Percentiles rank a stretch among this genome's conserved stretches.
Evolutionary conservation across 306 rosid genomes (phyloP).

Genomic region (Lathyrus oleraceus): DNA sequence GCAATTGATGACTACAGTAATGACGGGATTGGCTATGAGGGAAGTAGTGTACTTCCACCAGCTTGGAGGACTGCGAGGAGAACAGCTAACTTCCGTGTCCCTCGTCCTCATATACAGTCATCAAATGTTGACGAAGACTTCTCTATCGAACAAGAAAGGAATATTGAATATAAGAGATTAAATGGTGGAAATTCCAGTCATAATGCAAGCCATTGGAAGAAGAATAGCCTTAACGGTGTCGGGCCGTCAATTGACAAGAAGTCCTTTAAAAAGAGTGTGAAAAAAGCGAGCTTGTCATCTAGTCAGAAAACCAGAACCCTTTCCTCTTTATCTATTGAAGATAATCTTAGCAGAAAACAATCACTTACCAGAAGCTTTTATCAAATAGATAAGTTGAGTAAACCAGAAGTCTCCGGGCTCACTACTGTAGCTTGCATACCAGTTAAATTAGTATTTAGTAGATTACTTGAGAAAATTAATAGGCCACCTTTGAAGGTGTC

Average conservation of each 20-base stretch:
- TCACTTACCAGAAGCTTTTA: conserved; percentile 49
- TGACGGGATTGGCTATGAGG: conserved; percentile 61
- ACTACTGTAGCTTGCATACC: conserved; percentile 98
- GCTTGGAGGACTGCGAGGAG: conserved; percentile 99
- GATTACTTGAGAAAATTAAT: conserved; percentile 98
- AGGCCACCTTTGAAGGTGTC: conserved; percentile 84
- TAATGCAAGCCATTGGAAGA: conserved; percentile 53
- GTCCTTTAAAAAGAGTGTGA: conserved; percentile 54
- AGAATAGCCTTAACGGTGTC: conserved; percentile 40
- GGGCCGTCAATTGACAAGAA: conserved; percentile 56
- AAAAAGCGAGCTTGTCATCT: conserved; percentile 70
- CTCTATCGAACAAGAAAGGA: conserved; percentile 65
- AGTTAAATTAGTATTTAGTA: conserved; percentile 87
- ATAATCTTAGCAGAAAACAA: conserved; percentile 55
- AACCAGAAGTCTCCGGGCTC: conserved; percentile 71
- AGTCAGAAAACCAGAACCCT: conserved; percentile 96
- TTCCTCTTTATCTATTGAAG: conserved; percentile 75
- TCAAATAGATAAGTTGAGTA: conserved; percentile 64
- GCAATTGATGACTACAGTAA: conserved; percentile 55
- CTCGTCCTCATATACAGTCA: conserved; percentile 70
- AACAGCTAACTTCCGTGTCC: conserved; percentile 87
- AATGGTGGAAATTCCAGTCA: conserved; percentile 57
- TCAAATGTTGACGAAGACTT: conserved; percentile 63
- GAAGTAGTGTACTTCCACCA: conserved; percentile 68
- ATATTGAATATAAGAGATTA: conserved; percentile 45